Evolutionary conservation across 306 rosid genomes (phyloP).

Genomic region (Morella rubra): DNA sequence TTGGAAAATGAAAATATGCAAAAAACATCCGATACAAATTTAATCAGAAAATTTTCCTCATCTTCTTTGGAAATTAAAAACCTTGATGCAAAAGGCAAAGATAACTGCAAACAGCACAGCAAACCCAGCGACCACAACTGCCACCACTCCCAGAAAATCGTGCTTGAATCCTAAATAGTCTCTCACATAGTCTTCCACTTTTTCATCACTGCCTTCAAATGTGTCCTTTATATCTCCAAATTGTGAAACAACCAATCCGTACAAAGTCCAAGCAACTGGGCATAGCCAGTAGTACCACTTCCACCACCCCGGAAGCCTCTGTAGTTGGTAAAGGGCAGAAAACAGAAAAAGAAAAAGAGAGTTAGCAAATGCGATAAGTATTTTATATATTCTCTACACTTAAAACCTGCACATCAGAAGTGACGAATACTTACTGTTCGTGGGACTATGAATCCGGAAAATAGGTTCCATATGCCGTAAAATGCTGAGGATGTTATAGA

Average conservation of each 20-base stretch:
- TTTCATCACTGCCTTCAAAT: conserved; percentile 18
- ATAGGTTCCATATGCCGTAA: conserved; percentile 73
- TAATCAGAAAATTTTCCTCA: conserved; percentile 3
- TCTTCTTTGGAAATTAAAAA: conserved; percentile 42
- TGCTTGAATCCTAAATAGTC: conserved; percentile 35
- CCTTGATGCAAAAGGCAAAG: conserved; percentile 41
- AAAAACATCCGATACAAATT: neutral
- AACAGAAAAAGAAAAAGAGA: neutral
- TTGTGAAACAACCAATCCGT: conserved; percentile 62
- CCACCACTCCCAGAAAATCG: conserved; percentile 42
- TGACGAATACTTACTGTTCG: conserved; percentile 49
- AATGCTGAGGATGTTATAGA: conserved; percentile 58
- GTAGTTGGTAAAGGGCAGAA: conserved; percentile 3
- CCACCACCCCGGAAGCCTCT: conserved; percentile 85
- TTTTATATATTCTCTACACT: too few species aligned
- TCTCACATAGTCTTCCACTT: conserved; percentile 28
- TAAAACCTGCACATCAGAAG: neutral
- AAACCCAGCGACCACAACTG: conserved; percentile 24
- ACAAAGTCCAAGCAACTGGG: conserved; percentile 67
- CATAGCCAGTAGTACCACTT: conserved; percentile 74
- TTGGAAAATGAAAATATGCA: too few species aligned
- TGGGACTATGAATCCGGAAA: conserved; percentile 73
- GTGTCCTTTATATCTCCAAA: conserved; percentile 32
- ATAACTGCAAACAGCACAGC: conserved; percentile 31
- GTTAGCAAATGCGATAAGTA: neutral